These are phyloP conservation scores for Phlyctochytrium planicorne DNA, from an alignment of 192 early-diverging fungal species.

Conservation along the genomic window DNA sequence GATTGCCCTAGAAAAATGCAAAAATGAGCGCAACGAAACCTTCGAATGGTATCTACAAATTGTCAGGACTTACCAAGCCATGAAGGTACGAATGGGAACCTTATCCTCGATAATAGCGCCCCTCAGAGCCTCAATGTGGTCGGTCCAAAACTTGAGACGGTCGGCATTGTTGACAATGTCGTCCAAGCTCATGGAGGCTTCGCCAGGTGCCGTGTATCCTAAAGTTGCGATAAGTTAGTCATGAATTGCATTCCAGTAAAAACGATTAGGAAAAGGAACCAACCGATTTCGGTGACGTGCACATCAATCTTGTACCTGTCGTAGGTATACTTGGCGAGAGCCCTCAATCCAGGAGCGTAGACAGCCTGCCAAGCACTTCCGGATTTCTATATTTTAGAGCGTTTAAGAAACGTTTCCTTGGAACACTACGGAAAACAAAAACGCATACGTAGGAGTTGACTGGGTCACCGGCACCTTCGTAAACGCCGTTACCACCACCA, in stretches of 20 bases:
- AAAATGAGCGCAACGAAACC: no score
- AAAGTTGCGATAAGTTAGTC: no score
- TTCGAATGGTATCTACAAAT: no score
- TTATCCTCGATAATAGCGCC: background rate
- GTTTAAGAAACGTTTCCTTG: background rate
- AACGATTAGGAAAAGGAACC: no score
- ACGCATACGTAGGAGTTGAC: background rate
- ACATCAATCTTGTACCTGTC: constrained; percentile 19
- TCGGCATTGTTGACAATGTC: background rate
- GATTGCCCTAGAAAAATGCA: no score
- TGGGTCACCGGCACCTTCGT: background rate
- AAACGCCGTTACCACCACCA: no score
- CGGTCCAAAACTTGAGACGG: background rate
- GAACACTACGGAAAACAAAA: no score
- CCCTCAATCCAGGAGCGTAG: constrained; percentile 4
- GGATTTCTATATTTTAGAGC: background rate
- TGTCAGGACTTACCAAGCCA: no score
- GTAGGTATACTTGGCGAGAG: constrained; percentile 11
- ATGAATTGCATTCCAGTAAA: no score
- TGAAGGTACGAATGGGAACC: background rate
- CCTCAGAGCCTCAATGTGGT: constrained; percentile 1
- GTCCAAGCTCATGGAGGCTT: background rate
- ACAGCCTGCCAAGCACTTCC: constrained; percentile 11
- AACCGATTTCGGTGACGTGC: constrained; percentile 20
- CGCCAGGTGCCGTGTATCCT: background rate